Base-by-base conservation (phyloP, 306 rosid genomes). In the Fagus sylvatica region DNA sequence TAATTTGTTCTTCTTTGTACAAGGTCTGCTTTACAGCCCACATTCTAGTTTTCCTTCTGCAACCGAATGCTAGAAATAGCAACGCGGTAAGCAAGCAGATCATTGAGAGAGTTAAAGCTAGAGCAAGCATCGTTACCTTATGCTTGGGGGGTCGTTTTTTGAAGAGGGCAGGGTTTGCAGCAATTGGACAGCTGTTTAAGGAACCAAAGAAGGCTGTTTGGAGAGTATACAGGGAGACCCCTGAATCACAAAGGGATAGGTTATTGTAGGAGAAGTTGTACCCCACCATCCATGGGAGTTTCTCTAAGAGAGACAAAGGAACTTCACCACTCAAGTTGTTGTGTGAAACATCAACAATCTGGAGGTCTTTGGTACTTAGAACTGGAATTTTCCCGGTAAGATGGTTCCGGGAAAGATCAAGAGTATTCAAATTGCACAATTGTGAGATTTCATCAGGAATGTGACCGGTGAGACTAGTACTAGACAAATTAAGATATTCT, bases 251-350 rank as follows among this genome's bases (percentile, higher is more conserved):
- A 15, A 96, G 76, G 64, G 93, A 87, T 48, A 96, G 85, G 82
- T 96, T 93, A 53, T 96, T 96, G 80, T 87, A 88, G 17, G 99
- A 96, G 84, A 96, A 96, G 90, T 96, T 96, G 86, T 79, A 96
- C 73, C 74, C 87, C 88, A 88, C 91, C 98, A 93, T 96, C 84
- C 66, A 74, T 68, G 89, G 85, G 41, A 96, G 91, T 74, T 86
- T 93, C 79, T 88, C 56, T 60, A 93, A 60, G 73, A 96, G 72
- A 36, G 83, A 53, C 43, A 70, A 67, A 3, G 99, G 98, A 65
- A 96, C 77, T 59, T 85, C 88, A 76, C 99, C 99, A 75, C 89
- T 91, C 86, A 96, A 83, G 79, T 87, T 93, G 88, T 96, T 96
- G 77, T 13, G 41, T 15, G 99, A 96, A 74, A 93, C 85, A 85